phyloP scores from a whole-genome alignment of 176 grass and related monocot genomes.

The Elymus sibiricus region DNA sequence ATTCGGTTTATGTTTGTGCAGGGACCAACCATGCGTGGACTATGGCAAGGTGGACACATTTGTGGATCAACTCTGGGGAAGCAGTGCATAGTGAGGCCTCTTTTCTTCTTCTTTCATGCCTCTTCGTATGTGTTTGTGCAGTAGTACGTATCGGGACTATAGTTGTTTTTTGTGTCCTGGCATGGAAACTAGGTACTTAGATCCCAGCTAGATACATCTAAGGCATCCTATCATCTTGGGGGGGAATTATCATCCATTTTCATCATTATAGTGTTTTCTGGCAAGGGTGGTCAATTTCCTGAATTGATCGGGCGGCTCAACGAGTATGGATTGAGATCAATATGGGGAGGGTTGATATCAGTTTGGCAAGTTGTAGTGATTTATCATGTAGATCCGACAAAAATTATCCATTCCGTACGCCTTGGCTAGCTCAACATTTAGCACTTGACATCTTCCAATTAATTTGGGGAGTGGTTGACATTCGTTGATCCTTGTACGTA shows the following conservation, averaged over 20 bases:
- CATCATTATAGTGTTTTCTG: neutral
- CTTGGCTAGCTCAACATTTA: neutral
- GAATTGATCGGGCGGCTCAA: neutral
- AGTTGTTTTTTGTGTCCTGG: neutral
- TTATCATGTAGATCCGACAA: neutral
- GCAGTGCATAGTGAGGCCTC: slow-evolving; percentile 50
- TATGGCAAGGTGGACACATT: slow-evolving; percentile 50
- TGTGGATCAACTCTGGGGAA: slow-evolving; percentile 70
- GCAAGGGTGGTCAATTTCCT: neutral
- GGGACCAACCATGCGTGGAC: slow-evolving; percentile 49
- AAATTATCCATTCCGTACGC: neutral
- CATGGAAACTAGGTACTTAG: neutral
- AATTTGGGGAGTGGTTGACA: neutral
- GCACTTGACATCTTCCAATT: neutral
- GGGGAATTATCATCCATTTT: neutral
- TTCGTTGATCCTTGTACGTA: neutral
- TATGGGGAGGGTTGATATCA: neutral
- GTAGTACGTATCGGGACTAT: neutral
- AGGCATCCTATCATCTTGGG: neutral
- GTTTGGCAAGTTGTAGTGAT: neutral
- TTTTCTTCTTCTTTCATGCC: neutral
- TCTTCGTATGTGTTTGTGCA: slow-evolving; percentile 1
- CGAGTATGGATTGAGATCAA: neutral
- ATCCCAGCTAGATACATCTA: neutral
- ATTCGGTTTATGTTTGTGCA: slow-evolving; percentile 28